Evolutionary conservation across 257 asterid species (phyloP).

Genomic region (Cinchona pubescens): DNA sequence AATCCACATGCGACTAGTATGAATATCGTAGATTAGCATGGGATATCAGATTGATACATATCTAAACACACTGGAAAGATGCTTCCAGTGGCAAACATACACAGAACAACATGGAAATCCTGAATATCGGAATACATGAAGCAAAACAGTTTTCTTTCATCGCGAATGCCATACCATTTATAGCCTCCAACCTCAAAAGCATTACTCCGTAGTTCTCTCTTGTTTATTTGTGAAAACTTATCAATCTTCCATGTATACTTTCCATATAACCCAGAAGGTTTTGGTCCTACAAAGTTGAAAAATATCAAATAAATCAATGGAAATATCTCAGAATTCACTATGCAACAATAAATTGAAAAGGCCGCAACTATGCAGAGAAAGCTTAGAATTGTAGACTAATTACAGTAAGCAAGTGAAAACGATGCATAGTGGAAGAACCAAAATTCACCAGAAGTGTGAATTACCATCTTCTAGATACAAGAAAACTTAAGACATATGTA

Average conservation of each 20-base stretch:
- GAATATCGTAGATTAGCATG: background rate
- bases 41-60: background rate
- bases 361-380: background rate
- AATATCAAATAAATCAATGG: background rate
- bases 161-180: constrained; percentile 37
- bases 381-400: background rate
- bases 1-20: background rate
- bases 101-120: background rate
- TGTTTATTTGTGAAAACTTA: constrained; percentile 46
- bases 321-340: background rate
- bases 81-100: background rate
- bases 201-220: constrained; percentile 51
- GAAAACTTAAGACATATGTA: background rate
- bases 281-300: constrained; percentile 33
- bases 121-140: background rate
- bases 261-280: constrained; percentile 43
- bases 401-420: background rate
- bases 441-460: background rate
- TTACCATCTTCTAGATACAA: background rate
- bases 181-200: constrained; percentile 51
- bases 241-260: constrained; percentile 54
- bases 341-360: constrained; percentile 7
- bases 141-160: background rate
- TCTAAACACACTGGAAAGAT: background rate
- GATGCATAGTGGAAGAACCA: background rate